Evolutionary conservation across 1,284 basidiomycete genomes (phyloP).

Genomic region (Austroboletus olivaceoglutinosus): DNA sequence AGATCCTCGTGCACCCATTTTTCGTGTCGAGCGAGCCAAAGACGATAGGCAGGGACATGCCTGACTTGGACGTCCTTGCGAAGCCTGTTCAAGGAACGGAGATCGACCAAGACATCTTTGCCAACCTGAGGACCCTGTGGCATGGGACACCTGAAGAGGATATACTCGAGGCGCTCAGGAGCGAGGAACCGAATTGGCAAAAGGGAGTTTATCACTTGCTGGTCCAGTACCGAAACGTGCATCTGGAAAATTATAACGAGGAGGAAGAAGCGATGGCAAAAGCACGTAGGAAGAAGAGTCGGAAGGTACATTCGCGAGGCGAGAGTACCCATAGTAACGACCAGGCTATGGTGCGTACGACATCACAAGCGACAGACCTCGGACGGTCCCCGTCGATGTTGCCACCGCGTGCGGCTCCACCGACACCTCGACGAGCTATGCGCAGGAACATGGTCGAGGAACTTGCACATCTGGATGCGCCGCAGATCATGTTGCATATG

Average conservation of each 20-base stretch:
- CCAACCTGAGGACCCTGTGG: constrained; percentile 91
- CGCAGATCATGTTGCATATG: constrained; percentile 31
- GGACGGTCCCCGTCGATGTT: constrained; percentile 37
- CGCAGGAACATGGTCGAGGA: constrained; percentile 21
- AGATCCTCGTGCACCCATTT: constrained; percentile 89
- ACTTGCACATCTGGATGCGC: constrained; percentile 14
- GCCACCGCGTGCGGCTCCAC: constrained; percentile 56
- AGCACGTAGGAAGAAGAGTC: constrained; percentile 30
- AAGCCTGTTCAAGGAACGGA: constrained; percentile 60
- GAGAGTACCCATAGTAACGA: neutral
- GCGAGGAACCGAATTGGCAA: constrained; percentile 78
- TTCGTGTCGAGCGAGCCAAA: constrained; percentile 68
- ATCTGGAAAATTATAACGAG: constrained; percentile 67
- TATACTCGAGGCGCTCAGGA: constrained; percentile 66
- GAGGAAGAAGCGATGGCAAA: constrained; percentile 46
- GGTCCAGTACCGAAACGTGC: constrained; percentile 70
- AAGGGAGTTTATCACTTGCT: constrained; percentile 91
- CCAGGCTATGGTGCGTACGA: constrained; percentile 18
- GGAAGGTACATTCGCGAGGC: constrained; percentile 26
- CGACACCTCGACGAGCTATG: constrained; percentile 52
- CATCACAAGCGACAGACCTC: constrained; percentile 28
- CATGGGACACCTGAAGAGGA: constrained; percentile 70
- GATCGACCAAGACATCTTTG: constrained; percentile 89
- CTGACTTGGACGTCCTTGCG: constrained; percentile 67
- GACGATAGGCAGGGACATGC: constrained; percentile 49